phyloP scores from a whole-genome alignment of 768 basidiomycete genomes.

The Russula earlei region DNA sequence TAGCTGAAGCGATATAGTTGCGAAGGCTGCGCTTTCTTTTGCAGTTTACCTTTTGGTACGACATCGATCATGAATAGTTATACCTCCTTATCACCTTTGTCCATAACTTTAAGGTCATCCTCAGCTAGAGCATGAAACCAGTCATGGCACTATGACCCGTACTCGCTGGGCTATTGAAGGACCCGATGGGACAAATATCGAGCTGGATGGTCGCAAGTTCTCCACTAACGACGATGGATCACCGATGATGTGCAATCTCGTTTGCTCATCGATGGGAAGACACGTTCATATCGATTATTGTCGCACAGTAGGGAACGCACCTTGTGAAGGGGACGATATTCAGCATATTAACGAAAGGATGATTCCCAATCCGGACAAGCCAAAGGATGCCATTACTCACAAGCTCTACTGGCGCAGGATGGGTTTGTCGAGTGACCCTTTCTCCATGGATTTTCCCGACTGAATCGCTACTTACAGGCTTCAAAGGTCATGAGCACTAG shows the following conservation, averaged over 20 bases:
- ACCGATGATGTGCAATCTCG: constrained; percentile 52
- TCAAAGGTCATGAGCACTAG: constrained; percentile 36
- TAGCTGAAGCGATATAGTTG: constrained; percentile 32
- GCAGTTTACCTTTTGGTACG: constrained; percentile 45
- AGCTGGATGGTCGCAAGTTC: constrained; percentile 48
- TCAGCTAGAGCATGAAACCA: constrained; percentile 52
- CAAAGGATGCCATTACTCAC: constrained; percentile 50
- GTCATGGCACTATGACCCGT: constrained; percentile 54
- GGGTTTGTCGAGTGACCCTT: constrained; percentile 30
- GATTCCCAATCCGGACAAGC: constrained; percentile 35
- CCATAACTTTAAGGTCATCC: constrained; percentile 37
- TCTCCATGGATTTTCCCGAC: background rate
- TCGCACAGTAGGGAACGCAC: constrained; percentile 29
- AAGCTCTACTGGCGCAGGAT: constrained; percentile 46
- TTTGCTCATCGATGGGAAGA: constrained; percentile 48
- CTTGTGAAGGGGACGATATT: constrained; percentile 36
- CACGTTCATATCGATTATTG: constrained; percentile 53
- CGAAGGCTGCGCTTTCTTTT: constrained; percentile 47
- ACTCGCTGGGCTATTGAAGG: constrained; percentile 51
- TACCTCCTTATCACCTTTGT: background rate
- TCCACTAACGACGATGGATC: constrained; percentile 46
- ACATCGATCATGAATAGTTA: background rate
- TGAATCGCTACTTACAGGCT: constrained; percentile 29
- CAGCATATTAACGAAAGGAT: constrained; percentile 38
- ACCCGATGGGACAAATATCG: constrained; percentile 38